Percentiles rank a stretch among this genome's conserved stretches.
These are phyloP conservation scores for Gymnopus androsaceus DNA, from an alignment of 1,284 basidiomycete genomes.

Conservation along the genomic window DNA sequence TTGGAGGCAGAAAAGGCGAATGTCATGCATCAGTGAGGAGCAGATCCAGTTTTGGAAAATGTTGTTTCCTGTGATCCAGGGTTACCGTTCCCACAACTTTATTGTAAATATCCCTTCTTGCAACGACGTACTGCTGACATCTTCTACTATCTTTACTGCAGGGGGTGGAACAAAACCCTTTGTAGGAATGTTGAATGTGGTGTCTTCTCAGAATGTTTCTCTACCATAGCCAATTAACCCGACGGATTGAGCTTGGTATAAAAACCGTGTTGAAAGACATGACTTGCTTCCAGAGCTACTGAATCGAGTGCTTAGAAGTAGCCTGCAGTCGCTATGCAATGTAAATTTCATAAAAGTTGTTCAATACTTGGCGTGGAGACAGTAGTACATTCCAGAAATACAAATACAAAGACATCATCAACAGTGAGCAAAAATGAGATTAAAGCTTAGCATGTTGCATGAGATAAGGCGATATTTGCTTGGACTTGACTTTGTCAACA, in stretches of 20 bases:
- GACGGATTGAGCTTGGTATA: neutral
- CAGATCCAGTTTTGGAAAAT: conserved; percentile 41
- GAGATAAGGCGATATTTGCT: conserved; percentile 52
- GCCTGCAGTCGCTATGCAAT: too few relatives aligned
- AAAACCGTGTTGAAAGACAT: too few relatives aligned
- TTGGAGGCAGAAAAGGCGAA: conserved; percentile 47
- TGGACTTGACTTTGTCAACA: conserved; percentile 75
- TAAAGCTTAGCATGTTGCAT: conserved; percentile 47
- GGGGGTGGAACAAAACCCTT: conserved; percentile 10
- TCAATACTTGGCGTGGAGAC: too few relatives aligned
- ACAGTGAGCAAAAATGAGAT: too few relatives aligned
- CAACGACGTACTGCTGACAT: neutral
- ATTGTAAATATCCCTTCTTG: conserved; percentile 10
- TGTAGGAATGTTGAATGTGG: conserved; percentile 1
- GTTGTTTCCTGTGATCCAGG: conserved; percentile 38
- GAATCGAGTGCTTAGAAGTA: too few relatives aligned
- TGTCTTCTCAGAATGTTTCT: conserved; percentile 6
- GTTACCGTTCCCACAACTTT: conserved; percentile 33
- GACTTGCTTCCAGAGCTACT: too few relatives aligned
- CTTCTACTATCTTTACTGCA: conserved; percentile 3
- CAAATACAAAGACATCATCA: too few relatives aligned
- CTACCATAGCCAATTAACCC: conserved; percentile 4
- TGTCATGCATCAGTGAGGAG: conserved; percentile 36
- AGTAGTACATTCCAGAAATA: too few relatives aligned
- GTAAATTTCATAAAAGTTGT: too few relatives aligned